Evolutionary conservation across 2,329 filamentous ascomycete species (phyloP).

Genomic region (Epichloe uncinata): DNA sequence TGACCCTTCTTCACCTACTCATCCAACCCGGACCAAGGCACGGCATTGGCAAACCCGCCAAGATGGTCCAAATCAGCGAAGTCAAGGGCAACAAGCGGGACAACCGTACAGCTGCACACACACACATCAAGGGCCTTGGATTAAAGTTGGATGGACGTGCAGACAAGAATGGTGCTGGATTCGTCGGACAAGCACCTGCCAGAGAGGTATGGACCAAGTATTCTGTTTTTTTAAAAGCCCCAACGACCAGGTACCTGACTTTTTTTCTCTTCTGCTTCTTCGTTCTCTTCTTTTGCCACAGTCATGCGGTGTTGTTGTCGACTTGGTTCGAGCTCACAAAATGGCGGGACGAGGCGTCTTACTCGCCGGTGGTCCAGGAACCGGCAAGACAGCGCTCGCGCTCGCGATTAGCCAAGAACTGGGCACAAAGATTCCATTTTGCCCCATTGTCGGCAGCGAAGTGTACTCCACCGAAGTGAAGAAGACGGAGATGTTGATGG

Average conservation of each 20-base stretch:
- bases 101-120: slow-evolving; percentile 91
- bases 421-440: slow-evolving; percentile 96
- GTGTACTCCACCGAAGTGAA: slow-evolving; percentile 97
- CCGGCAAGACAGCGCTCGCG: slow-evolving; percentile 92
- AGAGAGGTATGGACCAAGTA: slow-evolving; percentile 54
- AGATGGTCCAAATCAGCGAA: slow-evolving; percentile 84
- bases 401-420: slow-evolving; percentile 93
- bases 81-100: slow-evolving; percentile 91
- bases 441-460: slow-evolving; percentile 94
- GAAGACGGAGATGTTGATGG: slow-evolving; percentile 98
- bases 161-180: slow-evolving; percentile 67
- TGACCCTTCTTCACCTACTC: neutral
- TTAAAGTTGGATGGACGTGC: slow-evolving; percentile 75
- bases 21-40: neutral
- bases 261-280: neutral
- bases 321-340: slow-evolving; percentile 90
- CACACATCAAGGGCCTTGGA: slow-evolving; percentile 92
- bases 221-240: neutral
- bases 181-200: slow-evolving; percentile 77
- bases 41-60: slow-evolving; percentile 19
- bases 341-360: slow-evolving; percentile 93
- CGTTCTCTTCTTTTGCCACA: slow-evolving; percentile 19
- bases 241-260: slow-evolving; percentile 9
- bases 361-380: slow-evolving; percentile 86
- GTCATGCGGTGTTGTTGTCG: slow-evolving; percentile 93